These are phyloP conservation scores for Sporothrix dimorphospora DNA, from an alignment of 2,329 filamentous ascomycete genomes.

Conservation along the genomic window DNA sequence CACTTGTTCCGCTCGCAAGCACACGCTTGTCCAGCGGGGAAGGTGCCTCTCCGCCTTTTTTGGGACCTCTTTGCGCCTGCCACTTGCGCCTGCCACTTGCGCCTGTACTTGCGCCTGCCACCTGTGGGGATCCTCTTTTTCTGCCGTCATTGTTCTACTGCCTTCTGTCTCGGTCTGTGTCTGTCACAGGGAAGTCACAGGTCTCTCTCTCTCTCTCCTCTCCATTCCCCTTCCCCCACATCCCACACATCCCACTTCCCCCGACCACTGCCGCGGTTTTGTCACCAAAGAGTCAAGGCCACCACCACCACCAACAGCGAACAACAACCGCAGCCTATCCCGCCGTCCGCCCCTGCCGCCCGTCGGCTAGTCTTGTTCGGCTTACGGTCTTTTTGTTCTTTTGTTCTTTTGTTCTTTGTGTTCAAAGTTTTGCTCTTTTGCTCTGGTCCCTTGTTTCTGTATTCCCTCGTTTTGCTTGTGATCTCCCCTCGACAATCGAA, in stretches of 20 bases:
- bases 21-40: background rate
- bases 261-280: constrained; percentile 1
- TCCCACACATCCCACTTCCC: constrained; percentile 14
- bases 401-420: background rate
- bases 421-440: background rate
- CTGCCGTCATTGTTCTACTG: background rate
- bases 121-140: constrained; percentile 10
- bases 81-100: background rate
- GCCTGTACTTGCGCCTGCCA: background rate
- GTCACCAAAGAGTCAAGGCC: background rate
- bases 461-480: background rate
- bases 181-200: background rate
- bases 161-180: constrained; percentile 13
- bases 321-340: background rate
- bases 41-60: background rate
- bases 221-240: background rate
- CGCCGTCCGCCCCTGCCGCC: background rate
- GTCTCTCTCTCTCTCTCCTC: too few species aligned
- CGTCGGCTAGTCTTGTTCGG: background rate
- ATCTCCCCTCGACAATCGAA: too few species aligned
- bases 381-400: background rate
- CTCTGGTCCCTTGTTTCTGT: background rate
- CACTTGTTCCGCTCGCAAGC: background rate
- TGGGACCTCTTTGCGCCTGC: background rate
- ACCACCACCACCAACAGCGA: background rate